Percentiles rank a stretch among this genome's conserved stretches.
phyloP scores from a whole-genome alignment of 495 filamentous ascomycete species.

The Hyphodiscus hymeniophilus region DNA sequence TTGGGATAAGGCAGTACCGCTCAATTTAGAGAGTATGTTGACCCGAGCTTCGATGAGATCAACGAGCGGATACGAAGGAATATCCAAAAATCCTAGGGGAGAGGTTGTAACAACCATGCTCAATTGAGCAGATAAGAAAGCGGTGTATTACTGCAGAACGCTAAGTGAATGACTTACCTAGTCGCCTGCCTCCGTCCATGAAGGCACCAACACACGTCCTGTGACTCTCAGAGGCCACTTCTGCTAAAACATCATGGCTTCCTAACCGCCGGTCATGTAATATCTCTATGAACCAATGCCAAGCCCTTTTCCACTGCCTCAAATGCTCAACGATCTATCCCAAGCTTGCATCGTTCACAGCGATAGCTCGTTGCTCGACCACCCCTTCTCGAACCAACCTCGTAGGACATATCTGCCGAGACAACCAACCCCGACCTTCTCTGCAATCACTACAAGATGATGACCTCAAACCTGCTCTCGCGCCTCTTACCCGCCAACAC shows the following conservation, averaged over 20 bases:
- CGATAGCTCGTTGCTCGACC: conserved; percentile 7
- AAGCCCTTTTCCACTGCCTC: background rate
- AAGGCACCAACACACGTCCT: conserved; percentile 4
- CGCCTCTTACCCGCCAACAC: conserved; percentile 55
- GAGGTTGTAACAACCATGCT: background rate
- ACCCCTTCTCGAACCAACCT: background rate
- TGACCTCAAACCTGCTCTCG: conserved; percentile 73
- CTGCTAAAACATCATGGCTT: conserved; percentile 14
- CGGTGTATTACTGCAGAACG: background rate
- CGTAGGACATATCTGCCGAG: background rate
- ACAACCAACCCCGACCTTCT: background rate
- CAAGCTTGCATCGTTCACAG: conserved; percentile 1
- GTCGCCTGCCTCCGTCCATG: conserved; percentile 1
- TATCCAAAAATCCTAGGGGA: background rate
- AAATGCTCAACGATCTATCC: conserved; percentile 8
- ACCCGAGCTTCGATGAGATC: no score
- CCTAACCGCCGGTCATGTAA: background rate
- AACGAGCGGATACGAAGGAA: no score
- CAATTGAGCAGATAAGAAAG: background rate
- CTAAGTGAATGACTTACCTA: background rate
- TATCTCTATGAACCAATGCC: background rate
- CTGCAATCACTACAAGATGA: conserved; percentile 24
- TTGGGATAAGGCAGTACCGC: no score
- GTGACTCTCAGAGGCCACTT: background rate
- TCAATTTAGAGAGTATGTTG: no score